Conservation (phyloP, 2,329 filamentous ascomycete species). For the Botrytis hyacinthi region DNA sequence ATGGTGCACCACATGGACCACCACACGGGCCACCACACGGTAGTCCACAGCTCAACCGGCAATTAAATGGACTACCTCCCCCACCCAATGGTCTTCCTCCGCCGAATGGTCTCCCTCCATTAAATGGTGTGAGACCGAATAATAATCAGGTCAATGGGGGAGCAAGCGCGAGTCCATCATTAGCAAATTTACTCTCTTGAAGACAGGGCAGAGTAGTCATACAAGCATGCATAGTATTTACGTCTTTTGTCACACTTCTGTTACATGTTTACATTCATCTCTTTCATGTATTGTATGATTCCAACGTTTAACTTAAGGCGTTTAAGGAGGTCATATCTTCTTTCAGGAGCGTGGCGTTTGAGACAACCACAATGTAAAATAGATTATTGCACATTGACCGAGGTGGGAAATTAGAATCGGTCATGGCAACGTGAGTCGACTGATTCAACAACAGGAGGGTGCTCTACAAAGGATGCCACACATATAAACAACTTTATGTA, state of each 20-base stretch:
- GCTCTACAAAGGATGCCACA: background rate
- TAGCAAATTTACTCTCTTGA: constrained; percentile 70
- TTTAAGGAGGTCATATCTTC: constrained; percentile 5
- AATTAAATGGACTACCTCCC: constrained; percentile 29
- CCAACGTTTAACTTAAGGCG: constrained; percentile 9
- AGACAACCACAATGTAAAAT: constrained; percentile 17
- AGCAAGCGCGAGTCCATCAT: constrained; percentile 74
- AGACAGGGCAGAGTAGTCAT: background rate
- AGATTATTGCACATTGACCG: background rate
- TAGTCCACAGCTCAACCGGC: constrained; percentile 36
- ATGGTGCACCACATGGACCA: constrained; percentile 30
- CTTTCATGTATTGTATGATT: constrained; percentile 40
- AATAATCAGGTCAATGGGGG: constrained; percentile 55
- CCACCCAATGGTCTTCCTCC: constrained; percentile 33
- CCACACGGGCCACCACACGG: constrained; percentile 32
- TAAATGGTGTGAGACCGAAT: constrained; percentile 38
- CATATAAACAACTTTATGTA: background rate
- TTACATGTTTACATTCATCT: constrained; percentile 39
- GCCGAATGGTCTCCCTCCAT: constrained; percentile 35
- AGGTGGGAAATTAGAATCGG: constrained; percentile 15
- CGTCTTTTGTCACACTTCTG: background rate
- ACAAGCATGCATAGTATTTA: background rate
- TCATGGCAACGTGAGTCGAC: background rate
- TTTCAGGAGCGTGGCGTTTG: constrained; percentile 14
- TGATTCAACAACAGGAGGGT: background rate